Evolutionary conservation across 225 moss, liverwort and hornwort species (phyloP).

Genomic region (Bryum argenteum): DNA sequence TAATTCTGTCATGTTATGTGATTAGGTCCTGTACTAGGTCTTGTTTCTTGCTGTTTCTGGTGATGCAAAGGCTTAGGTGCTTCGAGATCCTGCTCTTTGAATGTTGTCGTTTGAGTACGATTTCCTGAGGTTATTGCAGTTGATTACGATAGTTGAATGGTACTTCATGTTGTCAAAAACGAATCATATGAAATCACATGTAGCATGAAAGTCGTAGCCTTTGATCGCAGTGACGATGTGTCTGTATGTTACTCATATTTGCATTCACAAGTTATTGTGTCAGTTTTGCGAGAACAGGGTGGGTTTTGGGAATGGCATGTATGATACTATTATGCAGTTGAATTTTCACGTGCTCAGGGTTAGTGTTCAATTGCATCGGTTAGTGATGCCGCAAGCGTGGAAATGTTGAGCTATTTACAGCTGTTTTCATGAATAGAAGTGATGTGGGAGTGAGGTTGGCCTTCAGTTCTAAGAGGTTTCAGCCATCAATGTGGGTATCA

Average conservation of each 20-base stretch:
- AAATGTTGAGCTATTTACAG: not conserved
- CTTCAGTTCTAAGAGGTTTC: not conserved
- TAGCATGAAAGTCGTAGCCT: no score
- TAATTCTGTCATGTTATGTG: not conserved
- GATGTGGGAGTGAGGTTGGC: not conserved
- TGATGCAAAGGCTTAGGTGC: no score
- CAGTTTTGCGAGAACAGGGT: not conserved
- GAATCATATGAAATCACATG: no score
- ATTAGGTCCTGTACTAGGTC: not conserved
- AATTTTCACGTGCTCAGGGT: not conserved
- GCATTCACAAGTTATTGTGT: slow-evolving; percentile 2
- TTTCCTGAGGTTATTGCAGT: no score
- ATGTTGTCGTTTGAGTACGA: no score
- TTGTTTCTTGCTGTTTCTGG: not conserved
- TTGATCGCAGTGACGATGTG: no score
- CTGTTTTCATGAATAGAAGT: not conserved
- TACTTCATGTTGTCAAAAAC: no score
- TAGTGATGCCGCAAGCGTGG: not conserved
- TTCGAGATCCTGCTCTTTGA: no score
- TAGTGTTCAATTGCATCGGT: not conserved
- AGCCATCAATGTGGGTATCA: not conserved
- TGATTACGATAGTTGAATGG: no score
- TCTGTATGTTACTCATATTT: no score
- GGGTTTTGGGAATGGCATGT: not conserved
- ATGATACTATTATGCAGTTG: not conserved